Conservation (phyloP, 495 filamentous ascomycete species). For the Paragyromitra xinjiangensis region DNA sequence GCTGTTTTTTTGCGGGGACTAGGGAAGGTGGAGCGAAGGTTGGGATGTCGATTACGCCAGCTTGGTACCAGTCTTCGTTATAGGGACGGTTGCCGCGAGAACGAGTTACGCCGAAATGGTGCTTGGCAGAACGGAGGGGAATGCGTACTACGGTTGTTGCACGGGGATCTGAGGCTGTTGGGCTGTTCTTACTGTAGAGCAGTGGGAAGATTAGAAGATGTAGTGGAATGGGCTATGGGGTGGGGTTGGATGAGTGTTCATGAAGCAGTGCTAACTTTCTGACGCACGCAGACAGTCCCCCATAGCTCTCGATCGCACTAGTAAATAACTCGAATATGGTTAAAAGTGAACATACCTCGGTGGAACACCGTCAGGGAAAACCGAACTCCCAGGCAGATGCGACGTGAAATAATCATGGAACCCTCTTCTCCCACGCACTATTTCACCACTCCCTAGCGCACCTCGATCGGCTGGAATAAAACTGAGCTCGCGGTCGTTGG, state of each 20-base stretch:
- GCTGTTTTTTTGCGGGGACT: not conserved
- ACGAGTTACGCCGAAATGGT: slow-evolving; percentile 85
- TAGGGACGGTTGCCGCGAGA: slow-evolving; percentile 82
- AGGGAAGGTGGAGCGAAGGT: slow-evolving; percentile 72
- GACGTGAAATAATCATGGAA: slow-evolving; percentile 99
- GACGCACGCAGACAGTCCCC: not conserved
- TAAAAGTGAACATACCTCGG: slow-evolving; percentile 49
- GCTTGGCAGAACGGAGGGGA: slow-evolving; percentile 89
- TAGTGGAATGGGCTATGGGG: not conserved
- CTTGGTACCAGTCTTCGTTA: slow-evolving; percentile 96
- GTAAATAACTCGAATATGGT: not conserved
- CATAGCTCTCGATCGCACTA: not conserved
- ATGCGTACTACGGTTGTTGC: slow-evolving; percentile 80
- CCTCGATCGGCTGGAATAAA: not conserved
- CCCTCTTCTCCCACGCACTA: slow-evolving; percentile 59
- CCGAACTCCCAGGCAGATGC: slow-evolving; percentile 88
- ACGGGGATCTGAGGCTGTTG: slow-evolving; percentile 35
- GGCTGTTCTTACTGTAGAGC: slow-evolving; percentile 30
- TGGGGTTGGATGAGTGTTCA: not conserved
- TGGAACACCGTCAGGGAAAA: slow-evolving; percentile 83
- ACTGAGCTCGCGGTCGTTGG: not conserved
- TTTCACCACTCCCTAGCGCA: not conserved
- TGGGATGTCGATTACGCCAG: slow-evolving; percentile 89
- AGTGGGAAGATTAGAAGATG: slow-evolving; percentile 4
- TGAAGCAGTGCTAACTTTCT: not conserved